phyloP scores from a whole-genome alignment of 352 stramenopile genomes.

The Phytophthora europaea region DNA sequence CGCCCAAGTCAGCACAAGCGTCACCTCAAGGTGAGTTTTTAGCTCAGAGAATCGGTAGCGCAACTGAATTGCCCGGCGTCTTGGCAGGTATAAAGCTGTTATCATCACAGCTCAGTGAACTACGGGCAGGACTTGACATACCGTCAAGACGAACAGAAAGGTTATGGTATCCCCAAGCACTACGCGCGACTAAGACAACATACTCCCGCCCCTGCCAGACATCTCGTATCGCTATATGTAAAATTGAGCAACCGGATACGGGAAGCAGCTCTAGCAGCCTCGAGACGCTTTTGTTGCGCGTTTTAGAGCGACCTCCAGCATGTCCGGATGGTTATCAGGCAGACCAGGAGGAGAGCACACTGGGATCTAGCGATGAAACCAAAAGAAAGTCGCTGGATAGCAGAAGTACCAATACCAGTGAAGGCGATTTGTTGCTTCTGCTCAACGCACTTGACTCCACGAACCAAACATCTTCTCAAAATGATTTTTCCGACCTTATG shows the following conservation, averaged over 20 bases:
- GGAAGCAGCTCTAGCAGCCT: constrained; percentile 41
- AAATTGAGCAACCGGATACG: constrained; percentile 12
- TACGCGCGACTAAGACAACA: neutral
- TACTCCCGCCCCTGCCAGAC: neutral
- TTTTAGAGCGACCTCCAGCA: constrained; percentile 24
- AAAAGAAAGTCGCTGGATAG: constrained; percentile 21
- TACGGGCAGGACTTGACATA: constrained; percentile 42
- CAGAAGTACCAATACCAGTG: constrained; percentile 19
- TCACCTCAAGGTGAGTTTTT: constrained; percentile 1
- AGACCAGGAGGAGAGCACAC: constrained; percentile 28
- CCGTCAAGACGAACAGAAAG: constrained; percentile 8
- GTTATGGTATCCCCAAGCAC: constrained; percentile 21
- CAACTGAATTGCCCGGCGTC: constrained; percentile 18
- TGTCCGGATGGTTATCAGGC: constrained; percentile 24
- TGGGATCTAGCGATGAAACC: constrained; percentile 5
- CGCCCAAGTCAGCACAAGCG: neutral
- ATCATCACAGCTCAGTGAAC: constrained; percentile 49
- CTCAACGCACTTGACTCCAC: constrained; percentile 25
- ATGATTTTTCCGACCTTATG: constrained; percentile 1
- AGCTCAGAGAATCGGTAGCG: neutral
- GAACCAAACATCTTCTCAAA: neutral
- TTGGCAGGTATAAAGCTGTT: constrained; percentile 49
- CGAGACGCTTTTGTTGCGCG: constrained; percentile 39
- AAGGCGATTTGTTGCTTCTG: constrained; percentile 29
- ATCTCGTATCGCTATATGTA: neutral